Evolutionary conservation across 2,329 filamentous ascomycete species (phyloP).

Genomic region (Cytospora piceicola): DNA sequence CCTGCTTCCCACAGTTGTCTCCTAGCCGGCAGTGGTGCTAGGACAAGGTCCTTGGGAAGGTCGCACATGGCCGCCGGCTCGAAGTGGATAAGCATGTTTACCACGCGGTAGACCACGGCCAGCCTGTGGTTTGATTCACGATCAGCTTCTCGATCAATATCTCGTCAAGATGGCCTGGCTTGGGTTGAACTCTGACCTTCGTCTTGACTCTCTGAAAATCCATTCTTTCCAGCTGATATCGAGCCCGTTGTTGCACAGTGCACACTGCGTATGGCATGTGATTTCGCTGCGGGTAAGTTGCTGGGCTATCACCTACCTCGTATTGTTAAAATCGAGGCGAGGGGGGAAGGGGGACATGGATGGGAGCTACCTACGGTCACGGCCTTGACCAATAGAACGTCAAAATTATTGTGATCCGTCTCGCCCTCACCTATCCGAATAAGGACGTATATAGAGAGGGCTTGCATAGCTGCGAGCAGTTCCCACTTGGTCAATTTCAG

Average conservation of each 20-base stretch:
- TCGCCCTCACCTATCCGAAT: neutral
- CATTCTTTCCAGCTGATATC: conserved; percentile 1
- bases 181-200: too few species aligned
- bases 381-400: neutral
- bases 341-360: neutral
- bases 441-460: neutral
- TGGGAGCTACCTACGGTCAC: neutral
- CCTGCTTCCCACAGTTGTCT: neutral
- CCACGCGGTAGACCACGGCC: neutral
- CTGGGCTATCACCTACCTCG: neutral
- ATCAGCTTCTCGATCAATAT: too few species aligned
- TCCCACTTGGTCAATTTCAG: neutral
- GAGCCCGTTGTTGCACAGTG: neutral
- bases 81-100: neutral
- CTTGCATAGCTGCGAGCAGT: conserved; percentile 5
- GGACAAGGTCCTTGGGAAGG: neutral
- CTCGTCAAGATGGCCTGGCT: too few species aligned
- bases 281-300: neutral
- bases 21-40: conserved; percentile 1
- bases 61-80: neutral
- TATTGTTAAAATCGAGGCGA: neutral
- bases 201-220: neutral
- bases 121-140: too few species aligned
- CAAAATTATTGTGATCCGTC: neutral
- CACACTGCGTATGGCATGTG: neutral